Evolutionary conservation across 352 stramenopile genomes (phyloP).

Genomic region (Chrysophaeum taylorii): DNA sequence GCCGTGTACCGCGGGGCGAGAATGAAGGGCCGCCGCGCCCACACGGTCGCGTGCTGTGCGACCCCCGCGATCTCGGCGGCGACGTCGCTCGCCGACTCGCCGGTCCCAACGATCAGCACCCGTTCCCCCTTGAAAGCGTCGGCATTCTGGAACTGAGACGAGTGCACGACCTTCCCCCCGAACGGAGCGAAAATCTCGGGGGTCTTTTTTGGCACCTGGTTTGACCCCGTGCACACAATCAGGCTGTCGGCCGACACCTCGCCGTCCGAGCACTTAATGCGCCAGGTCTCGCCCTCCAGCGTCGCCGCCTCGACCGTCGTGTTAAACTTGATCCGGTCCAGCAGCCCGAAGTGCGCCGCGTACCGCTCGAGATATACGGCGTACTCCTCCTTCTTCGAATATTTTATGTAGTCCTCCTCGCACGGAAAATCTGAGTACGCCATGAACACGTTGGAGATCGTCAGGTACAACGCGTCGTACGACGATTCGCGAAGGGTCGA

Average conservation of each 20-base stretch:
- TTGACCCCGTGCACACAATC: not conserved
- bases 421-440: not conserved
- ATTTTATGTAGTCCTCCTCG: not conserved
- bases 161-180: slow-evolving; percentile 4
- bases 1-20: not conserved
- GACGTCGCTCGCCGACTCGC: not conserved
- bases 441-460: not conserved
- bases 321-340: not conserved
- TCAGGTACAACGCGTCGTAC: not conserved
- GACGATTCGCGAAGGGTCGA: no score
- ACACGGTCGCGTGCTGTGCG: slow-evolving; percentile 1
- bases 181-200: not conserved
- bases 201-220: not conserved
- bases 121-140: not conserved
- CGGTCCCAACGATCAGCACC: slow-evolving; percentile 5
- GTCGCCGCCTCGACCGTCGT: not conserved
- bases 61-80: slow-evolving; percentile 6
- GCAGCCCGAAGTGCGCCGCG: not conserved
- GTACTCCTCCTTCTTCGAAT: not conserved
- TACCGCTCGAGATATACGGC: not conserved
- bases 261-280: not conserved
- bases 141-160: not conserved
- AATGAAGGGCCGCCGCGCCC: not conserved
- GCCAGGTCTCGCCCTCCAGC: not conserved
- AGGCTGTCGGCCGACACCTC: not conserved